These are phyloP conservation scores for Coniochaeta hoffmannii DNA, from an alignment of 2,329 filamentous ascomycete species.

Conservation along the genomic window DNA sequence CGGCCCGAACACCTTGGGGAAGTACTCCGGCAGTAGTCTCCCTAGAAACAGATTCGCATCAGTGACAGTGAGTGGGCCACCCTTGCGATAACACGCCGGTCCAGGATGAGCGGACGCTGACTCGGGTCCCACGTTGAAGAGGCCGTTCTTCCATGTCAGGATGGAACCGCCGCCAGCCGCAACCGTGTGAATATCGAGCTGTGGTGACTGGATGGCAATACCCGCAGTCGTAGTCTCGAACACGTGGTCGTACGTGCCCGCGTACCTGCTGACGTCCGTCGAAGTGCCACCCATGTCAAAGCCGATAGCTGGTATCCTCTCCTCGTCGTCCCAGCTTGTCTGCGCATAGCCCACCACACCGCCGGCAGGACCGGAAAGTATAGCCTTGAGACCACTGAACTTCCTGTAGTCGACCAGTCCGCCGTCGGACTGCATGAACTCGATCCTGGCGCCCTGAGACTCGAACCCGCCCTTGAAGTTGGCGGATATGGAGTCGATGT, in stretches of 20 bases:
- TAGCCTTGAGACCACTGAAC: slow-evolving; percentile 37
- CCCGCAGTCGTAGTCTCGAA: slow-evolving; percentile 64
- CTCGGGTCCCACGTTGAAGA: slow-evolving; percentile 60
- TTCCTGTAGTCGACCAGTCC: slow-evolving; percentile 13
- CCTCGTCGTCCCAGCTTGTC: slow-evolving; percentile 62
- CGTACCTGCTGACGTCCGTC: slow-evolving; percentile 55
- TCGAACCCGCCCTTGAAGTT: slow-evolving; percentile 54
- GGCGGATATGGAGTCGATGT: slow-evolving; percentile 58
- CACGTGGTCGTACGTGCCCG: slow-evolving; percentile 60
- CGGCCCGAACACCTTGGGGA: slow-evolving; percentile 67
- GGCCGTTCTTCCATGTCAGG: slow-evolving; percentile 55
- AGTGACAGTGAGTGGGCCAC: slow-evolving; percentile 61
- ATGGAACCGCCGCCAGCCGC: slow-evolving; percentile 28
- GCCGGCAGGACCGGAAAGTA: slow-evolving; percentile 62
- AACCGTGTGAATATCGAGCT: slow-evolving; percentile 64
- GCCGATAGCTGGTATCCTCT: slow-evolving; percentile 61
- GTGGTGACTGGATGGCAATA: slow-evolving; percentile 59
- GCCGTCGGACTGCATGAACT: slow-evolving; percentile 66
- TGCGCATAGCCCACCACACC: slow-evolving; percentile 67
- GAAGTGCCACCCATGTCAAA: slow-evolving; percentile 53
- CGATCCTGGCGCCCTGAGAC: slow-evolving; percentile 53
- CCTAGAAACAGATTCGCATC: slow-evolving; percentile 64
- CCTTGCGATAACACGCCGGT: slow-evolving; percentile 62
- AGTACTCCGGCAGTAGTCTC: slow-evolving; percentile 58
- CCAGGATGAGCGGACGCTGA: slow-evolving; percentile 64